Conservation (phyloP, 345 rosid genomes). For the Gossypium ekmanianum region DNA sequence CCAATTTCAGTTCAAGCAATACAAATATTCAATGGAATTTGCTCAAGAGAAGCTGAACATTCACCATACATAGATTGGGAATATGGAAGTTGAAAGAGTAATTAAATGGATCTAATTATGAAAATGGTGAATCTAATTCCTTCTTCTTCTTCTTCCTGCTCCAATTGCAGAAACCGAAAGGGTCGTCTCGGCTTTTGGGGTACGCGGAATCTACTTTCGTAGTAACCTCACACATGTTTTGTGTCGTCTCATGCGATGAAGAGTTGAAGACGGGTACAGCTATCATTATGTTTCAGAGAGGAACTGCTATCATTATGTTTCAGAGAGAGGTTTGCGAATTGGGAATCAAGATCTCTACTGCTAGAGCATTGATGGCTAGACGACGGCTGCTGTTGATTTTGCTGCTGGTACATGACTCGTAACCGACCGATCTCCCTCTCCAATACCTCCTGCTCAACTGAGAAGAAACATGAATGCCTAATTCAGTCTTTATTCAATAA, state of each 20-base stretch:
- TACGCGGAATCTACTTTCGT: not conserved
- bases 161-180: not conserved
- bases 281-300: slow-evolving; percentile 61
- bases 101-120: not conserved
- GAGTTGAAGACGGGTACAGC: slow-evolving; percentile 6
- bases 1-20: not conserved
- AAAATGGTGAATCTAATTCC: not conserved
- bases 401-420: slow-evolving; percentile 64
- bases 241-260: not conserved
- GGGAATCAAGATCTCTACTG: slow-evolving; percentile 89
- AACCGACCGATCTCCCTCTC: slow-evolving; percentile 94
- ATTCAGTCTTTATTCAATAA: slow-evolving; percentile 4
- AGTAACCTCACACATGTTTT: not conserved
- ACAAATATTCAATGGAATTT: not conserved
- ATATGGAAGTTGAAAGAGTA: not conserved
- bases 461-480: slow-evolving; percentile 9
- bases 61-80: not conserved
- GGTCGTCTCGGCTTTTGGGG: not conserved
- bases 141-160: not conserved
- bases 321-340: slow-evolving; percentile 71
- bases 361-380: slow-evolving; percentile 57
- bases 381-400: slow-evolving; percentile 48
- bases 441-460: slow-evolving; percentile 96
- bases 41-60: slow-evolving; percentile 1
- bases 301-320: slow-evolving; percentile 60